phyloP scores from a whole-genome alignment of 2,329 filamentous ascomycete species.

The Huntiella omanensis region DNA sequence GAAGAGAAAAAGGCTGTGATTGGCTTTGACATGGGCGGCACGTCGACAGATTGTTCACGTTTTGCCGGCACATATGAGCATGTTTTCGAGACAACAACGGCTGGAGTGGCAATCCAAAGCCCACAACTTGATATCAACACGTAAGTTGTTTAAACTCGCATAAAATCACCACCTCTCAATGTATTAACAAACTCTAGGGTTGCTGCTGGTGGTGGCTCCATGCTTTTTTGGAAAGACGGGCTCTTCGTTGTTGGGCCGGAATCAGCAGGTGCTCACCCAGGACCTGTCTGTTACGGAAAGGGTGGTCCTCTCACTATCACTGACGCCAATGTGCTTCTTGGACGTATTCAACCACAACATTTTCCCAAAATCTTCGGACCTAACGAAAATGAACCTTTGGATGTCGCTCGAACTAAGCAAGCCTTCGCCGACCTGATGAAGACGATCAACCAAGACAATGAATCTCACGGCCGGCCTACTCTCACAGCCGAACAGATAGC shows the following conservation, averaged over 20 bases:
- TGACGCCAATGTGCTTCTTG: constrained; percentile 74
- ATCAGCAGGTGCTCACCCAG: constrained; percentile 73
- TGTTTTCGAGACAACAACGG: constrained; percentile 84
- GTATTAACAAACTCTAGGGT: constrained; percentile 25
- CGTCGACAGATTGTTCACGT: constrained; percentile 75
- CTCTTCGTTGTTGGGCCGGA: constrained; percentile 83
- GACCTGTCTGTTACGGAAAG: constrained; percentile 80
- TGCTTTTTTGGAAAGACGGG: constrained; percentile 74
- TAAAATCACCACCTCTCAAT: neutral
- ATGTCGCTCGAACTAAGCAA: constrained; percentile 54
- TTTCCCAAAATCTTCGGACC: constrained; percentile 92
- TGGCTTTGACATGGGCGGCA: constrained; percentile 72
- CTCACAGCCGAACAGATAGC: constrained; percentile 75
- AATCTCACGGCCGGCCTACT: constrained; percentile 41
- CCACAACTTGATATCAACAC: constrained; percentile 91
- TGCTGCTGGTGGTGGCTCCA: constrained; percentile 70
- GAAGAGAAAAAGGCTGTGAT: constrained; percentile 71
- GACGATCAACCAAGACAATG: constrained; percentile 43
- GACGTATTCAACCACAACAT: constrained; percentile 70
- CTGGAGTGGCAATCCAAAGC: constrained; percentile 83
- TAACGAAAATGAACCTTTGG: constrained; percentile 65
- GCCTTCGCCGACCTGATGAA: constrained; percentile 59
- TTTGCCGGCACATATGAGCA: constrained; percentile 83
- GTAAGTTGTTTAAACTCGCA: neutral
- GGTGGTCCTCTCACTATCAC: constrained; percentile 82